These are phyloP conservation scores for Wickerhamiella qilinensis DNA, from an alignment of 805 yeast genomes.

Conservation along the genomic window DNA sequence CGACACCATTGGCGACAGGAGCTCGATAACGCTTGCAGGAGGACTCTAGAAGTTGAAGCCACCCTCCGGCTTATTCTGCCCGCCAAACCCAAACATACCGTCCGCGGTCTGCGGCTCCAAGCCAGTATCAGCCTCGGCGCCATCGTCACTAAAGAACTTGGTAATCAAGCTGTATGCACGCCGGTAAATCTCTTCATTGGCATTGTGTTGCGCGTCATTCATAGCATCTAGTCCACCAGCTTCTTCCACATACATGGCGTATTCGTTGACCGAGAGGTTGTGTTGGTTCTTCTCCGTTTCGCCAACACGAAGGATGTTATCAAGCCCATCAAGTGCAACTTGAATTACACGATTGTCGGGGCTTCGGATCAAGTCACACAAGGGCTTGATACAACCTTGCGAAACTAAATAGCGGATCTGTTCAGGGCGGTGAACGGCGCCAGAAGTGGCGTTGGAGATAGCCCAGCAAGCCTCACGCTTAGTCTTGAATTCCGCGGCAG, in stretches of 20 bases:
- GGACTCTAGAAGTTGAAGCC: slow-evolving; percentile 6
- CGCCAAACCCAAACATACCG: slow-evolving; percentile 75
- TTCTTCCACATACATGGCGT: slow-evolving; percentile 86
- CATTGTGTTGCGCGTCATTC: slow-evolving; percentile 79
- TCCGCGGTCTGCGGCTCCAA: slow-evolving; percentile 67
- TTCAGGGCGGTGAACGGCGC: slow-evolving; percentile 82
- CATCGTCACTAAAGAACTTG: slow-evolving; percentile 60
- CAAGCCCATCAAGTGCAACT: slow-evolving; percentile 89
- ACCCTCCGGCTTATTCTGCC: slow-evolving; percentile 6
- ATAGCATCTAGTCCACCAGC: slow-evolving; percentile 98
- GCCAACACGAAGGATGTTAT: slow-evolving; percentile 86
- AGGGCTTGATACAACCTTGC: slow-evolving; percentile 95
- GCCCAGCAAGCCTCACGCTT: slow-evolving; percentile 99
- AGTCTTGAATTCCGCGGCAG: slow-evolving; percentile 82
- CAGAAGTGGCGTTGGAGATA: slow-evolving; percentile 91
- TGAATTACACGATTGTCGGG: slow-evolving; percentile 87
- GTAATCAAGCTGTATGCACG: slow-evolving; percentile 84
- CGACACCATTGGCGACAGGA: too few relatives aligned
- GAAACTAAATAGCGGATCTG: slow-evolving; percentile 82
- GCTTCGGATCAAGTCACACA: slow-evolving; percentile 77
- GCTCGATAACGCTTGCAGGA: too few relatives aligned
- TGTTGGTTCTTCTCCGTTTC: slow-evolving; percentile 75
- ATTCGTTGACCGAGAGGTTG: slow-evolving; percentile 57
- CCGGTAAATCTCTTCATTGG: slow-evolving; percentile 80
- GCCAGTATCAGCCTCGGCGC: slow-evolving; percentile 50